A percentile compares a stretch with the other conserved stretches of the same genome.
Conservation (phyloP, 2,329 filamentous ascomycete genomes). For the Podosphaera aphanis region DNA sequence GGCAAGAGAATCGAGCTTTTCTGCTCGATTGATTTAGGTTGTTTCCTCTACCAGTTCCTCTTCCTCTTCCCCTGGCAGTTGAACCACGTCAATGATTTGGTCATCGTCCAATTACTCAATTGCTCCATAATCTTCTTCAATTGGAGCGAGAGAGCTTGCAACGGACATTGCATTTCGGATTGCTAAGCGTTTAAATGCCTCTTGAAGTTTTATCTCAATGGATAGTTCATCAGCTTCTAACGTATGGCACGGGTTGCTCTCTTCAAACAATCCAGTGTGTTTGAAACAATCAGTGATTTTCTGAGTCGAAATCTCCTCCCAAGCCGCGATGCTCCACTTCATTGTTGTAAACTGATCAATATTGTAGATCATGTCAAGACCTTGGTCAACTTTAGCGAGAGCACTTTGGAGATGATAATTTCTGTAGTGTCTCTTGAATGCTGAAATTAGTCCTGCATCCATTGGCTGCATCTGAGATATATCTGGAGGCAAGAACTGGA, state of each 20-base stretch:
- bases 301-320: neutral
- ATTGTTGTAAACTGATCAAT: neutral
- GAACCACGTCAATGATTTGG: neutral
- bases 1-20: neutral
- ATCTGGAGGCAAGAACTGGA: neutral
- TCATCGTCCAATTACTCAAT: neutral
- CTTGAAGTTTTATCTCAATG: neutral
- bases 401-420: neutral
- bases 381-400: neutral
- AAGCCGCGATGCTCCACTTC: neutral
- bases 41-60: neutral
- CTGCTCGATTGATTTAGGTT: neutral
- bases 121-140: neutral
- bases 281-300: neutral
- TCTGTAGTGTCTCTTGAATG: neutral
- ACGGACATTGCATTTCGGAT: neutral
- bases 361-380: neutral
- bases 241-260: constrained; percentile 17
- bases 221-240: constrained; percentile 21
- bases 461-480: neutral
- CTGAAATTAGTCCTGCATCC: neutral
- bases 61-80: neutral
- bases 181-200: neutral
- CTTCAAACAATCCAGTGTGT: neutral
- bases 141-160: neutral